Evolutionary conservation across 2,329 filamentous ascomycete species (phyloP).

Genomic region (Paracoccidioides lutzii): DNA sequence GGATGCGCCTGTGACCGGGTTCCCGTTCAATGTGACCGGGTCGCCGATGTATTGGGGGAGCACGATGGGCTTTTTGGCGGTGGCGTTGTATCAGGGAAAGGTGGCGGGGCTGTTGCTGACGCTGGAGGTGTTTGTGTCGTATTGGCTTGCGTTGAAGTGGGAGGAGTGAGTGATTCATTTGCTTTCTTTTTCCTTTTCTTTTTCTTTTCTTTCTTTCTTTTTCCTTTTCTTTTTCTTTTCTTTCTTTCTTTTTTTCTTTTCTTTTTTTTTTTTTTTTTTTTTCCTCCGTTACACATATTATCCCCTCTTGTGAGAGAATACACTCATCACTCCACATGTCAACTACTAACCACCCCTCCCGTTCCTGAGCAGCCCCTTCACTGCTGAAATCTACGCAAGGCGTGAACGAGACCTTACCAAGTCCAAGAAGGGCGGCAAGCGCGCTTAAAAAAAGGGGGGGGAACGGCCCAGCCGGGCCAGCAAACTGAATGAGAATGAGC

Average conservation of each 20-base stretch:
- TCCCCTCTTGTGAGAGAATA: too few species aligned
- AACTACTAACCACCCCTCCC: neutral
- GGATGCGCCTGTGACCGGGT: conserved; percentile 86
- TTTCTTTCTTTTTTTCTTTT: too few species aligned
- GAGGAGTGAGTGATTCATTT: conserved; percentile 72
- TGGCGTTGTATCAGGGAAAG: conserved; percentile 71
- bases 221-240: too few species aligned
- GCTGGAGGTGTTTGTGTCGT: conserved; percentile 59
- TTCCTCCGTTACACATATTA: neutral
- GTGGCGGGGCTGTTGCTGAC: conserved; percentile 74
- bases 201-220: too few species aligned
- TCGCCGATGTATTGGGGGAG: conserved; percentile 96
- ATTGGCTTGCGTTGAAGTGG: conserved; percentile 66
- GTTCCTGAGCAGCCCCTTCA: conserved; percentile 66
- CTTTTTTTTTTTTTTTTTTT: neutral
- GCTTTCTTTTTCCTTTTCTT: too few species aligned
- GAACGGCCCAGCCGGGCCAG: too few species aligned
- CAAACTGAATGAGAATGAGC: neutral
- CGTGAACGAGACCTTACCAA: conserved; percentile 31
- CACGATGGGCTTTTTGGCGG: conserved; percentile 82
- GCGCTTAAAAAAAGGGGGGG: too few species aligned
- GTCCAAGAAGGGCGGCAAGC: conserved; percentile 25
- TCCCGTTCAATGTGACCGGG: conserved; percentile 84
- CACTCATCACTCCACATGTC: too few species aligned
- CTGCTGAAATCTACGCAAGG: conserved; percentile 82